A percentile compares a stretch with the other conserved stretches of the same genome.
Conservation (phyloP, 257 asterid genomes). For the Nicotiana paniculata region DNA sequence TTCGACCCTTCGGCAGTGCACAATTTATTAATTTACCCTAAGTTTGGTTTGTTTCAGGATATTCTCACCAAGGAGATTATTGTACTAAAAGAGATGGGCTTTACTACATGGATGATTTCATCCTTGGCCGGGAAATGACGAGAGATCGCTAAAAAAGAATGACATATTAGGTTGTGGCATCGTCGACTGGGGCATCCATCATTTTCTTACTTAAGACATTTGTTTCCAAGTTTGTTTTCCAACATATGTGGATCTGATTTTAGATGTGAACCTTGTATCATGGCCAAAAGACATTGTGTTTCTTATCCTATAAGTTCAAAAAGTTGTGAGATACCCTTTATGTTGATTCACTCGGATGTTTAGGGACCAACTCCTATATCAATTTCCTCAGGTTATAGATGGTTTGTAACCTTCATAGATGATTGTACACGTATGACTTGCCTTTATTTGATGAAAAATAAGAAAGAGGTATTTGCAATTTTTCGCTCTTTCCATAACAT, state of each 20-base stretch:
- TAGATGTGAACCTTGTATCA: neutral
- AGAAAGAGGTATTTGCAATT: neutral
- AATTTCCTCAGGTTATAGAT: neutral
- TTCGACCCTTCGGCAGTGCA: no score
- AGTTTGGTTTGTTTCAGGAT: no score
- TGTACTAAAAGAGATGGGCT: neutral
- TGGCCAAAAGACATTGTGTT: neutral
- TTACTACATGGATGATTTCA: constrained; percentile 3
- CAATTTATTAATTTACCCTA: no score
- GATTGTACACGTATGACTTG: neutral
- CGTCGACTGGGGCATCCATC: neutral
- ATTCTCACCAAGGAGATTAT: constrained; percentile 10
- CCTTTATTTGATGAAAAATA: neutral
- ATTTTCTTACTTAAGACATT: neutral
- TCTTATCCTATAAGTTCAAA: neutral
- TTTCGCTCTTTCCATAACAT: neutral
- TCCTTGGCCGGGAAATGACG: no score
- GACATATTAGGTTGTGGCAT: constrained; percentile 12
- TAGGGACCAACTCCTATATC: neutral
- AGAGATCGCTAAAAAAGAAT: no score
- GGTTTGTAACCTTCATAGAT: constrained; percentile 5
- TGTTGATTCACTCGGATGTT: neutral
- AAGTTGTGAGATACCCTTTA: neutral
- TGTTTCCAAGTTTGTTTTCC: neutral
- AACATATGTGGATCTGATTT: neutral